Conservation (phyloP, 1,284 basidiomycete species). For the Boletus semigastroideus region DNA sequence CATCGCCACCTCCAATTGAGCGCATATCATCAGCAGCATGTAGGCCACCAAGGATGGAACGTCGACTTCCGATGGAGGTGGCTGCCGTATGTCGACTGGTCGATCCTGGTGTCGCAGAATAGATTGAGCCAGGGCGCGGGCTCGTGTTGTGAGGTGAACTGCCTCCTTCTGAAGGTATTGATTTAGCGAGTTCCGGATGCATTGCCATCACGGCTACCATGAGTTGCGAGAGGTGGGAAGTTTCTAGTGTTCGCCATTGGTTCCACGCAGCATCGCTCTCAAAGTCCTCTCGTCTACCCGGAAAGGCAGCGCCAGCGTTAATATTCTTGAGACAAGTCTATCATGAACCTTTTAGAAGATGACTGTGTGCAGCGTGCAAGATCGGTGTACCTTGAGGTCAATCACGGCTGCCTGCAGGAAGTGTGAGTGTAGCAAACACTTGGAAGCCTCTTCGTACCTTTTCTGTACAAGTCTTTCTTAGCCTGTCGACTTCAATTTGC, state of each 20-base stretch:
- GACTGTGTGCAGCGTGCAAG: neutral
- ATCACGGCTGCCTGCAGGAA: constrained; percentile 70
- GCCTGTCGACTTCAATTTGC: constrained; percentile 72
- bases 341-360: constrained; percentile 7
- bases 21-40: constrained; percentile 11
- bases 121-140: constrained; percentile 56
- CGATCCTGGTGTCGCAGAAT: constrained; percentile 40
- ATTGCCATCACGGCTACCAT: constrained; percentile 87
- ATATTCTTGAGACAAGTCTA: constrained; percentile 89
- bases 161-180: constrained; percentile 57
- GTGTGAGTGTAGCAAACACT: constrained; percentile 7
- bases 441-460: constrained; percentile 49
- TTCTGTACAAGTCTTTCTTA: constrained; percentile 74
- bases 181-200: constrained; percentile 87
- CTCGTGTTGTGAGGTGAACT: constrained; percentile 40
- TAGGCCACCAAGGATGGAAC: constrained; percentile 46
- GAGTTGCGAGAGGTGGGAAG: constrained; percentile 80
- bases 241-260: constrained; percentile 84
- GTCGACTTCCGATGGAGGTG: constrained; percentile 63
- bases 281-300: constrained; percentile 87
- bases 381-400: constrained; percentile 70
- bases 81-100: constrained; percentile 44
- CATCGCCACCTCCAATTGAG: constrained; percentile 23
- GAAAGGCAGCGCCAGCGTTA: constrained; percentile 80
- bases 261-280: constrained; percentile 78